Percentiles rank a stretch among this genome's conserved stretches.
Evolutionary conservation across 805 yeast species (phyloP).

Genomic region (Hanseniaspora taiwanica): DNA sequence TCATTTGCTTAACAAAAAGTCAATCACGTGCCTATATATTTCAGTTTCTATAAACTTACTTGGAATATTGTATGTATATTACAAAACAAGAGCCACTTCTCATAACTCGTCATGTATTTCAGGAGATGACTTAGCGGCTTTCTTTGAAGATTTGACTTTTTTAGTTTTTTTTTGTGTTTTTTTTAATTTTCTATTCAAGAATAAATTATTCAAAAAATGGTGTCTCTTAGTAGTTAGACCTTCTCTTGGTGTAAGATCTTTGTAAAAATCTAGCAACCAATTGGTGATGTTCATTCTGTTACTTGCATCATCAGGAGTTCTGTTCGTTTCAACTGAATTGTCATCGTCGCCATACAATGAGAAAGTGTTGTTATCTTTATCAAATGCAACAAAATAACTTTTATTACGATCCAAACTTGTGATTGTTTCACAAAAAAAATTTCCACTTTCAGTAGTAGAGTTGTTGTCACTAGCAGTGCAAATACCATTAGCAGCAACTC

Average conservation of each 20-base stretch:
- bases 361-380: slow-evolving; percentile 10
- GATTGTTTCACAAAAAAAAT: not conserved
- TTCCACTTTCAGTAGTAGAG: not conserved
- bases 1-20: too few relatives aligned
- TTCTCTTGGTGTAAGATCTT: slow-evolving; percentile 16
- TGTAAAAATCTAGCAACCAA: slow-evolving; percentile 10
- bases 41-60: too few relatives aligned
- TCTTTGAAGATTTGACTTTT: not conserved
- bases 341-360: slow-evolving; percentile 10
- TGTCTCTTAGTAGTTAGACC: slow-evolving; percentile 21
- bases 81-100: not conserved
- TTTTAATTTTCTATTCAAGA: slow-evolving; percentile 10
- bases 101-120: not conserved
- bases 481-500: too few relatives aligned
- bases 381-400: slow-evolving; percentile 14
- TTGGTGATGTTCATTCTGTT: slow-evolving; percentile 14
- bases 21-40: too few relatives aligned
- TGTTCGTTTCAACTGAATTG: not conserved
- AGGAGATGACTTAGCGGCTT: not conserved
- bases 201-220: slow-evolving; percentile 11
- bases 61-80: too few relatives aligned
- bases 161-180: not conserved
- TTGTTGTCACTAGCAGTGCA: not conserved
- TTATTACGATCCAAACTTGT: slow-evolving; percentile 9
- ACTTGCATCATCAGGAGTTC: not conserved